phyloP scores from a whole-genome alignment of 139 green algal species.

The Spirogloea muscicola region DNA sequence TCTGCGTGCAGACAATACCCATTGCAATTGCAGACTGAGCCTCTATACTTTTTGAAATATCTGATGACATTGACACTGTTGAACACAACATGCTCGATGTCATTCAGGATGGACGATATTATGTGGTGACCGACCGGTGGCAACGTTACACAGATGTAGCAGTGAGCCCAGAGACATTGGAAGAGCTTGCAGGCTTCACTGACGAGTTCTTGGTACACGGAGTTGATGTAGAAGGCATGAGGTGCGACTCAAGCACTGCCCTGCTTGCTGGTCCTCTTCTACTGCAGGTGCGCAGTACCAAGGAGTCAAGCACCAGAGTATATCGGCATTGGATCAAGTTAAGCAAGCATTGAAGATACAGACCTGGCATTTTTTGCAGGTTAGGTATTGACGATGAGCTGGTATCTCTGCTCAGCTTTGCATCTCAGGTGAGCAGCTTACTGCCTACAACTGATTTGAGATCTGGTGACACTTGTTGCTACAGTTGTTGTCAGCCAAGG shows the following conservation, averaged over 20 bases:
- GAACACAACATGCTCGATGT: no score
- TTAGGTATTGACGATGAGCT: constrained; percentile 93
- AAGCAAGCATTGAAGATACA: background rate
- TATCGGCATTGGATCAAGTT: background rate
- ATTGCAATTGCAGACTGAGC: no score
- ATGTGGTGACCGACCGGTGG: constrained; percentile 65
- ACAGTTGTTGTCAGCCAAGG: no score
- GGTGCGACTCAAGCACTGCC: constrained; percentile 48
- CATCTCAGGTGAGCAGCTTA: constrained; percentile 30
- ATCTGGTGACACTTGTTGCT: no score
- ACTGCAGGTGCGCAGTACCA: background rate
- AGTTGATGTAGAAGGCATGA: constrained; percentile 96
- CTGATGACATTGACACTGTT: no score
- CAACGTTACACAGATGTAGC: constrained; percentile 53
- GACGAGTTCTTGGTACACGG: constrained; percentile 96
- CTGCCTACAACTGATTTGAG: no score
- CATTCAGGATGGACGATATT: constrained; percentile 58
- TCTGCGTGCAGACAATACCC: no score
- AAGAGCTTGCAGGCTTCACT: constrained; percentile 64
- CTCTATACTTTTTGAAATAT: no score
- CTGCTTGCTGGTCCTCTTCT: background rate
- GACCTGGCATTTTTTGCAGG: constrained; percentile 44
- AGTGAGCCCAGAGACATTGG: constrained; percentile 62
- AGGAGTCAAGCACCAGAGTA: background rate
- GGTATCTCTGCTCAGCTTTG: constrained; percentile 70